phyloP scores from a whole-genome alignment of 2,329 filamentous ascomycete species.

The Fusarium sp. region DNA sequence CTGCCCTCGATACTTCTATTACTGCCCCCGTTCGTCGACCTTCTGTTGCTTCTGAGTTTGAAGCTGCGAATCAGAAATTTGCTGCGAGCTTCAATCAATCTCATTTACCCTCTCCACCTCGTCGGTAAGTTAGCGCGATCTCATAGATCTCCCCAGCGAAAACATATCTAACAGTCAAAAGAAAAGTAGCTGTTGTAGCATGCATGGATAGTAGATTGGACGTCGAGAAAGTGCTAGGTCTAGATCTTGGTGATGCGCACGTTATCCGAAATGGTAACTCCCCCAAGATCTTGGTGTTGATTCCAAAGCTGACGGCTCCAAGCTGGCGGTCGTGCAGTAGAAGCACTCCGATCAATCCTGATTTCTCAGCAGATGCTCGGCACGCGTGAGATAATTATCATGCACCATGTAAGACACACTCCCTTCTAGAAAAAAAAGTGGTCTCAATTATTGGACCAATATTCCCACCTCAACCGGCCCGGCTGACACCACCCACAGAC shows the following conservation, averaged over 20 bases:
- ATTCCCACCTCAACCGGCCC: slow-evolving; percentile 27
- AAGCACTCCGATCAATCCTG: slow-evolving; percentile 78
- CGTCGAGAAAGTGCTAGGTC: slow-evolving; percentile 69
- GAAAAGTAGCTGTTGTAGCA: slow-evolving; percentile 63
- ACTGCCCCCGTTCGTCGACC: slow-evolving; percentile 1
- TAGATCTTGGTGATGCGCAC: slow-evolving; percentile 79
- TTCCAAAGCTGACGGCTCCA: background rate
- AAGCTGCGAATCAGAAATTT: slow-evolving; percentile 41
- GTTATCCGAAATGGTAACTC: slow-evolving; percentile 73
- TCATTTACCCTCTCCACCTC: slow-evolving; percentile 39
- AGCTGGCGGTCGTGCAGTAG: slow-evolving; percentile 71
- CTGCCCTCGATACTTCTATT: slow-evolving; percentile 10
- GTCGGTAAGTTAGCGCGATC: slow-evolving; percentile 32
- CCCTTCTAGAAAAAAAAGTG: background rate
- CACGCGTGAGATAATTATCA: slow-evolving; percentile 77
- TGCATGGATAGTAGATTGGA: slow-evolving; percentile 86
- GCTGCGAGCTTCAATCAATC: slow-evolving; percentile 37
- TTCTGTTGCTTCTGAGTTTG: slow-evolving; percentile 35
- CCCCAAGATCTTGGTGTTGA: background rate
- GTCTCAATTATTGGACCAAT: background rate
- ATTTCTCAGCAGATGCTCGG: slow-evolving; percentile 84
- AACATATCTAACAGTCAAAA: slow-evolving; percentile 2
- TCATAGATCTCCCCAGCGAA: too few species aligned
- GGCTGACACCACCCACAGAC: slow-evolving; percentile 47
- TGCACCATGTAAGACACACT: slow-evolving; percentile 67